Conservation (phyloP, 2,329 filamentous ascomycete species). For the Aspergillus awamori region DNA sequence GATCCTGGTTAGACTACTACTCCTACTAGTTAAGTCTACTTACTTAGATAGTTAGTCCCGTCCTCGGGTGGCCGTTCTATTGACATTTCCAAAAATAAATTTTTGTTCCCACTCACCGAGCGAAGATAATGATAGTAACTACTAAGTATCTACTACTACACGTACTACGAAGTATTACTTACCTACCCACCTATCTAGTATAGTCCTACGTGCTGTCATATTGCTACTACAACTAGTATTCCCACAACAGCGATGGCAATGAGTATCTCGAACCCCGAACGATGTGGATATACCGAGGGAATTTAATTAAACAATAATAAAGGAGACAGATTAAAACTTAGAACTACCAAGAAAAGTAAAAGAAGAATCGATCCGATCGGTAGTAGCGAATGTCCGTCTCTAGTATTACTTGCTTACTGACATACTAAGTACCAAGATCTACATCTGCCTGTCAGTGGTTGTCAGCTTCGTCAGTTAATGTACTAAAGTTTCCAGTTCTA, state of each 20-base stretch:
- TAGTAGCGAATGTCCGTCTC: neutral
- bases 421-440: neutral
- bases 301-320: neutral
- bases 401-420: neutral
- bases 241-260: neutral
- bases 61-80: constrained; percentile 16
- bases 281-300: neutral
- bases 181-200: neutral
- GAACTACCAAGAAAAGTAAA: neutral
- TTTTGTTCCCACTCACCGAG: neutral
- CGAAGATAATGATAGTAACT: neutral
- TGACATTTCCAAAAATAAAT: constrained; percentile 3
- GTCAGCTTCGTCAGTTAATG: neutral
- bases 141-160: neutral
- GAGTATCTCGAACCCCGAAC: neutral
- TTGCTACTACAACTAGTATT: no score
- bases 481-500: neutral
- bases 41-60: neutral
- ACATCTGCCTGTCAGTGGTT: neutral
- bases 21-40: no score
- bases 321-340: neutral
- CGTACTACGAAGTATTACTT: neutral
- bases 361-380: neutral
- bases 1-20: neutral
- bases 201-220: neutral